These are phyloP conservation scores for Jatropha multifida DNA, from an alignment of 441 rosid genomes.

Conservation along the genomic window DNA sequence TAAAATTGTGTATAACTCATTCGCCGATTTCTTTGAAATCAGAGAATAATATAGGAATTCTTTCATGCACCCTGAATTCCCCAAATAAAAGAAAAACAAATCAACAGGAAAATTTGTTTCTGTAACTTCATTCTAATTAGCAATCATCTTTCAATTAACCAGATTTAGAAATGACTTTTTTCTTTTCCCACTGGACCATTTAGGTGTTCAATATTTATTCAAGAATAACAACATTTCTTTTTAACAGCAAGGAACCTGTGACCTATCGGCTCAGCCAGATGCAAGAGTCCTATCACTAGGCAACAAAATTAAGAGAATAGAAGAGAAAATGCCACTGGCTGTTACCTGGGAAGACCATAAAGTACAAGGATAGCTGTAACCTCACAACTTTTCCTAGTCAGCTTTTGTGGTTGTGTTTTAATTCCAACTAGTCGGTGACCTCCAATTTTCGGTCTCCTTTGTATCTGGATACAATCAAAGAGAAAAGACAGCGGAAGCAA, in stretches of 20 bases:
- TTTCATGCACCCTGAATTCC: neutral
- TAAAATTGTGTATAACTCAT: neutral
- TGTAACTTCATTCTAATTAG: neutral
- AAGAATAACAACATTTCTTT: neutral
- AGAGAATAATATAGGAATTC: neutral
- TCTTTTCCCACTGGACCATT: neutral
- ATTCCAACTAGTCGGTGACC: conserved; percentile 64
- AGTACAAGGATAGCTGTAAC: conserved; percentile 96
- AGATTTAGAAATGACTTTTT: neutral
- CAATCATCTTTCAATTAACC: neutral
- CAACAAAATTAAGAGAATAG: neutral
- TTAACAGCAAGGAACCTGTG: neutral
- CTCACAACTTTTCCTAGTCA: conserved; percentile 68
- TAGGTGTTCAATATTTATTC: neutral
- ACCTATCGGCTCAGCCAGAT: neutral
- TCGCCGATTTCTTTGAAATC: neutral
- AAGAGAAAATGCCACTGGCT: neutral
- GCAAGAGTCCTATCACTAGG: neutral
- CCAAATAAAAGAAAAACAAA: neutral
- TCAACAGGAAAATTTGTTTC: neutral
- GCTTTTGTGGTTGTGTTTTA: conserved; percentile 75
- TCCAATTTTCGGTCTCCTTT: conserved; percentile 59
- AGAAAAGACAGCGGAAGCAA: neutral
- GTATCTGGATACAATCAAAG: conserved; percentile 44
- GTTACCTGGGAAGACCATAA: conserved; percentile 90